phyloP scores from a whole-genome alignment of 2,329 filamentous ascomycete genomes.

The Neobulgaria alba region DNA sequence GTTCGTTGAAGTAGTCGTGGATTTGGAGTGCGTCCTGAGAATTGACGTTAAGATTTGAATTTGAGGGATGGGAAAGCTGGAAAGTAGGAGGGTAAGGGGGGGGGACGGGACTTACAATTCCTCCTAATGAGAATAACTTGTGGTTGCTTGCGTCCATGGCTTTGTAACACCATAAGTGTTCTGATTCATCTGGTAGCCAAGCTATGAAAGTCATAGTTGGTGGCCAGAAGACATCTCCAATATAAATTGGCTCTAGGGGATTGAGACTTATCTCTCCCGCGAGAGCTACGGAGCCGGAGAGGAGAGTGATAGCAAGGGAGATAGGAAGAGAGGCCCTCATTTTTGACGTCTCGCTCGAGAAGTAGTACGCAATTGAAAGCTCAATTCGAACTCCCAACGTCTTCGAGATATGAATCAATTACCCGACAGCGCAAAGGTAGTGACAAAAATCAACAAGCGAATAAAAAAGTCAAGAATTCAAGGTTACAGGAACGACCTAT shows the following conservation, averaged over 20 bases:
- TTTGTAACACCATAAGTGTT: slow-evolving; percentile 20
- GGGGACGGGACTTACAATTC: slow-evolving; percentile 1
- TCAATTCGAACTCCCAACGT: too few relatives aligned
- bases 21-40: slow-evolving; percentile 14
- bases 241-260: slow-evolving; percentile 20
- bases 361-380: too few relatives aligned
- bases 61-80: too few relatives aligned
- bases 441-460: too few relatives aligned
- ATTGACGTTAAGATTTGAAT: too few relatives aligned
- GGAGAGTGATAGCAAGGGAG: background rate
- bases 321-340: background rate
- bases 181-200: slow-evolving; percentile 13
- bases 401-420: background rate
- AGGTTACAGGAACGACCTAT: too few relatives aligned
- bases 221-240: slow-evolving; percentile 24
- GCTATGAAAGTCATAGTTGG: slow-evolving; percentile 24
- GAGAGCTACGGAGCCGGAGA: background rate
- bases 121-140: slow-evolving; percentile 16
- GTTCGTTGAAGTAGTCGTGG: slow-evolving; percentile 18
- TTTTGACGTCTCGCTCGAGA: too few relatives aligned
- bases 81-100: too few relatives aligned
- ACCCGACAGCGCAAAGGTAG: background rate
- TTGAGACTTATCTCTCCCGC: slow-evolving; percentile 5
- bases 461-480: too few relatives aligned
- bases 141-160: slow-evolving; percentile 14